Evolutionary conservation across 2,329 filamentous ascomycete genomes (phyloP).

Genomic region (Gyromitra esculenta): DNA sequence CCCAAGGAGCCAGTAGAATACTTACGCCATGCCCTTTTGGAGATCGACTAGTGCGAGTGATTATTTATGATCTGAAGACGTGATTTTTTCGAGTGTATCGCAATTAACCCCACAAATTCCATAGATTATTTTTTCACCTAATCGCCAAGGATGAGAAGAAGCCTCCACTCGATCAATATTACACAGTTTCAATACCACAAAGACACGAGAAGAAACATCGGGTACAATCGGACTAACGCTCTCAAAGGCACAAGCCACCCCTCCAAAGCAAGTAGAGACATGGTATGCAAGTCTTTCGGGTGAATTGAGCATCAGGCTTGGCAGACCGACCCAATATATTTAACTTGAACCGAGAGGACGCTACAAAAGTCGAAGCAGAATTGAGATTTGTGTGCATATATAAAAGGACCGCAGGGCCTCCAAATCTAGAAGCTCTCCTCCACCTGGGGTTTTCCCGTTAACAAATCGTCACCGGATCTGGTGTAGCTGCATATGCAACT

Average conservation of each 20-base stretch:
- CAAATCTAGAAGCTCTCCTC: conserved; percentile 17
- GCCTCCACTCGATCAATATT: background rate
- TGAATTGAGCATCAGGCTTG: background rate
- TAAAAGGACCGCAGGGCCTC: background rate
- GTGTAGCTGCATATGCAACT: conserved; percentile 31
- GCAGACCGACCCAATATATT: background rate
- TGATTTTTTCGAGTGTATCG: background rate
- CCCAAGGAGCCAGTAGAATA: background rate
- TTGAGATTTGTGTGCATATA: background rate
- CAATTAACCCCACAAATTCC: background rate
- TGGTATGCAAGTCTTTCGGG: background rate
- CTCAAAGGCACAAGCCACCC: background rate
- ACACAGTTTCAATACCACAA: background rate
- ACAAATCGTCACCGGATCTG: conserved; percentile 20
- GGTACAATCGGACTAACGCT: background rate
- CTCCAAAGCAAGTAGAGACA: background rate
- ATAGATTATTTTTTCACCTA: background rate
- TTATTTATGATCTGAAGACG: background rate
- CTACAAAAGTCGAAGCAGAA: background rate
- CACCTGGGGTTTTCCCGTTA: conserved; percentile 2
- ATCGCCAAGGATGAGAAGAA: background rate
- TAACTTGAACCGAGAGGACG: background rate
- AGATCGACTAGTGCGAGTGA: conserved; percentile 31
- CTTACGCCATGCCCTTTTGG: conserved; percentile 4
- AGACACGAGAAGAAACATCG: background rate